Evolutionary conservation across 2,329 filamentous ascomycete species (phyloP).

Genomic region (Colletotrichum horii): DNA sequence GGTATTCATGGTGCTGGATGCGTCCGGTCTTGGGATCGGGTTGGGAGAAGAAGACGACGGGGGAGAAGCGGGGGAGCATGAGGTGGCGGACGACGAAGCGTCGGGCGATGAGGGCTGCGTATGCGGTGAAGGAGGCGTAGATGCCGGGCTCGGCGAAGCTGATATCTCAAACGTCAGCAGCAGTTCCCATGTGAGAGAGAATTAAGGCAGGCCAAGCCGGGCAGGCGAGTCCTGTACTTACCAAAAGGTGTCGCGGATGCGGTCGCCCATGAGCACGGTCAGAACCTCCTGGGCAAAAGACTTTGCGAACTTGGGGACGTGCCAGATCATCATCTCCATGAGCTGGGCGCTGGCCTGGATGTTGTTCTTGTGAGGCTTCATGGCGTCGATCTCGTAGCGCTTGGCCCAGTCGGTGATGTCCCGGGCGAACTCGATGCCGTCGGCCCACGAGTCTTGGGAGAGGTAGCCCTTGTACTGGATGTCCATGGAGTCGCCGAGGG

Average conservation of each 20-base stretch:
- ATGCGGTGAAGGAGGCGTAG: conserved; percentile 33
- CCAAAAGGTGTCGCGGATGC: conserved; percentile 69
- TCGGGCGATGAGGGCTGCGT: conserved; percentile 54
- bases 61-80: conserved; percentile 59
- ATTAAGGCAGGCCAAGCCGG: too few species aligned
- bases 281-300: conserved; percentile 56
- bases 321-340: conserved; percentile 63
- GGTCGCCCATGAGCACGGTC: conserved; percentile 66
- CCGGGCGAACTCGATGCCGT: conserved; percentile 57
- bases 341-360: conserved; percentile 62
- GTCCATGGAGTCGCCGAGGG: conserved; percentile 71
- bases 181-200: not conserved
- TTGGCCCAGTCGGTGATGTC: conserved; percentile 54
- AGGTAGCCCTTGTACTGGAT: conserved; percentile 57
- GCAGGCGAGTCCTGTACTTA: conserved; percentile 38
- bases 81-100: conserved; percentile 63
- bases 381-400: conserved; percentile 62
- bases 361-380: conserved; percentile 59
- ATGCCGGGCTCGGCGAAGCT: conserved; percentile 51
- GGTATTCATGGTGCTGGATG: conserved; percentile 55
- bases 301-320: conserved; percentile 51
- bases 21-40: conserved; percentile 59
- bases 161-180: not conserved
- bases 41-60: conserved; percentile 44
- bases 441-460: conserved; percentile 42